Evolutionary conservation across 306 rosid genomes (phyloP), one percentile per base, ranked within the genome.

Genomic region (Vigna unguiculata): DNA sequence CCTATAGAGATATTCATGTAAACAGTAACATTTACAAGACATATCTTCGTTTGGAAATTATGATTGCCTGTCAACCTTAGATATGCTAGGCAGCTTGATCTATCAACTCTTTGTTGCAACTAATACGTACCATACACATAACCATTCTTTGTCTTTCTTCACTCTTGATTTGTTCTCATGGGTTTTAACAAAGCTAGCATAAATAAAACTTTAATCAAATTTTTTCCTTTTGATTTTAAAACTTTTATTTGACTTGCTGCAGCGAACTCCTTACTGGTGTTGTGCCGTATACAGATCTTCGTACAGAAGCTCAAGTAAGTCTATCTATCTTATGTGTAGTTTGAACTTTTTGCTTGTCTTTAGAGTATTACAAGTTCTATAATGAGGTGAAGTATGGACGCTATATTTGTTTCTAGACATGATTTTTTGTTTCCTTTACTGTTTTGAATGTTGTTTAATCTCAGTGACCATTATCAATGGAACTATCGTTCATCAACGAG

Each of bases 271-370:
- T 95, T 55, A 92, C 98, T 38, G 97, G 97, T 72, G 97, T 95
- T 86, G 93, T 95, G 80, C 97, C 98, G 65, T 90, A 95, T 71
- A 95, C 98, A 20, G 97, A 92, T 92, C 97, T 95, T 78, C 93
- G 96, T 65, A 83, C 97, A 41, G 97, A 90, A 87, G 91, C 93
- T 1, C 97, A 95, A 92, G 98, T 93, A 63, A 74, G 88, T 60
- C 74, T 53, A 16, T 61, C 81, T 64, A 41, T 75, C 21, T 79
- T 57, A 40, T 76, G 24, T 30, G 28, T 28, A 49, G 61, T 61
- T 72, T 47, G 11, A 70, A 36, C 36, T 73, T 46, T 21, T 78
- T 69, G 69, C 53, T 61, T 69, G 59, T 71, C n/a, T 54, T 62
- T 48, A 19, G 28, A 75, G 64, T 25, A 52, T 46, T 46, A 28